These are phyloP conservation scores for Solanum appendiculatum DNA, from an alignment of 257 asterid species.

Conservation along the genomic window DNA sequence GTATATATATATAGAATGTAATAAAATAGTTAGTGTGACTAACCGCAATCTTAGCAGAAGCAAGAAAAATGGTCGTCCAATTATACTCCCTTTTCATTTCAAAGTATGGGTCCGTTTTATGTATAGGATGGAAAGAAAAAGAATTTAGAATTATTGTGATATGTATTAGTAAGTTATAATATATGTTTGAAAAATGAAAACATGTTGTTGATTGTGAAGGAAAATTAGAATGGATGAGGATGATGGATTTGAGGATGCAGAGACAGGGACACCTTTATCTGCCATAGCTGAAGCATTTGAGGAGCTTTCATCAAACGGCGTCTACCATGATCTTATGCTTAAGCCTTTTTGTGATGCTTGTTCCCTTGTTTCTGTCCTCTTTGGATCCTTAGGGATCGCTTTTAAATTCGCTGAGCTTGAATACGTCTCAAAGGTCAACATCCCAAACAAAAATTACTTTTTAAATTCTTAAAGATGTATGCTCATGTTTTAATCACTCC, in stretches of 20 bases:
- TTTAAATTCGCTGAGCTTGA: conserved; percentile 90
- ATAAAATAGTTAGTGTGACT: background rate
- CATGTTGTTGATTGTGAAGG: conserved; percentile 34
- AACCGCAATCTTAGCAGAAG: background rate
- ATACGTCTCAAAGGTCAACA: conserved; percentile 68
- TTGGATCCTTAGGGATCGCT: conserved; percentile 81
- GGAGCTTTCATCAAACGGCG: conserved; percentile 50
- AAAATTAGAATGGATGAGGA: conserved; percentile 30
- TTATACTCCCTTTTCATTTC: background rate
- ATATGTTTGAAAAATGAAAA: background rate
- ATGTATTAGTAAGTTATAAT: background rate
- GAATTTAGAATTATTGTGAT: background rate
- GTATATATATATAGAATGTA: no score
- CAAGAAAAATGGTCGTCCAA: background rate
- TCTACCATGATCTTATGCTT: conserved; percentile 52
- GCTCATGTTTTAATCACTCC: background rate
- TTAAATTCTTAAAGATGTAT: background rate
- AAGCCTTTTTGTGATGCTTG: conserved; percentile 77
- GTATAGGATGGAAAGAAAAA: background rate
- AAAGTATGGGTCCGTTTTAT: background rate
- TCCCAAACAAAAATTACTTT: background rate
- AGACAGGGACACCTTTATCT: conserved; percentile 49
- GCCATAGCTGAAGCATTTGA: conserved; percentile 88
- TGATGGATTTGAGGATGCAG: conserved; percentile 35
- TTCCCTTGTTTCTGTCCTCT: conserved; percentile 84